These are phyloP conservation scores for Apiospora aurea DNA, from an alignment of 2,329 filamentous ascomycete genomes.

Conservation along the genomic window DNA sequence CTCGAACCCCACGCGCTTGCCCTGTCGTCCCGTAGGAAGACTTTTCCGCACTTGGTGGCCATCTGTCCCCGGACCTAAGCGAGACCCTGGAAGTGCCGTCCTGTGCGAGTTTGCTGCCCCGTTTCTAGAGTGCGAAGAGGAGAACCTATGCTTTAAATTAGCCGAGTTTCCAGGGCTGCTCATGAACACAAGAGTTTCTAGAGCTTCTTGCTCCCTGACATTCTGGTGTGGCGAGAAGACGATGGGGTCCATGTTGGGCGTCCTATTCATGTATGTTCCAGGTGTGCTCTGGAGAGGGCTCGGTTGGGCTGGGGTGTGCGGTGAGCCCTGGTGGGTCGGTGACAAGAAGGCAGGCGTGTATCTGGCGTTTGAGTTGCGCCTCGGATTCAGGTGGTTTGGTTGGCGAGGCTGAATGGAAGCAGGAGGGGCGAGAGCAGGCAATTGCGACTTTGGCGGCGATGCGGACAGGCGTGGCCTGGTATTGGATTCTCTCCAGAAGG, in stretches of 20 bases:
- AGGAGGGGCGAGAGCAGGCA: constrained; percentile 57
- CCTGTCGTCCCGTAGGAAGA: constrained; percentile 54
- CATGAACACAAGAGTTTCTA: constrained; percentile 83
- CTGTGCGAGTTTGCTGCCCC: constrained; percentile 39
- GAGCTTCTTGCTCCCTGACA: constrained; percentile 78
- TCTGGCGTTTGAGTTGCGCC: constrained; percentile 58
- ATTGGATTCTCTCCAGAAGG: constrained; percentile 53
- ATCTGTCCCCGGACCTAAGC: constrained; percentile 37
- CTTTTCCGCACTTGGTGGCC: constrained; percentile 55
- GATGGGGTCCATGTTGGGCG: constrained; percentile 57
- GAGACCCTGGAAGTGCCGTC: constrained; percentile 54
- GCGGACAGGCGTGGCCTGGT: constrained; percentile 47
- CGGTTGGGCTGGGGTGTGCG: constrained; percentile 47
- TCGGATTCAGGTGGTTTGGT: constrained; percentile 48
- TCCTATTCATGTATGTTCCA: constrained; percentile 43
- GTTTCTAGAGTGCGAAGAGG: constrained; percentile 44
- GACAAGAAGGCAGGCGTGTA: constrained; percentile 59
- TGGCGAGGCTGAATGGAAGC: constrained; percentile 61
- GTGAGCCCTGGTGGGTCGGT: constrained; percentile 55
- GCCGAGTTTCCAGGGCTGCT: constrained; percentile 78
- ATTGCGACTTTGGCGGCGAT: constrained; percentile 43
- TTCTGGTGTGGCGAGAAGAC: constrained; percentile 74
- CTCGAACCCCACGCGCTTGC: constrained; percentile 57
- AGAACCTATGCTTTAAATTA: constrained; percentile 64
- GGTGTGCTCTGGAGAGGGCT: constrained; percentile 50